These are phyloP conservation scores for Pythium aphanidermatum DNA, from an alignment of 352 stramenopile genomes.

Conservation along the genomic window DNA sequence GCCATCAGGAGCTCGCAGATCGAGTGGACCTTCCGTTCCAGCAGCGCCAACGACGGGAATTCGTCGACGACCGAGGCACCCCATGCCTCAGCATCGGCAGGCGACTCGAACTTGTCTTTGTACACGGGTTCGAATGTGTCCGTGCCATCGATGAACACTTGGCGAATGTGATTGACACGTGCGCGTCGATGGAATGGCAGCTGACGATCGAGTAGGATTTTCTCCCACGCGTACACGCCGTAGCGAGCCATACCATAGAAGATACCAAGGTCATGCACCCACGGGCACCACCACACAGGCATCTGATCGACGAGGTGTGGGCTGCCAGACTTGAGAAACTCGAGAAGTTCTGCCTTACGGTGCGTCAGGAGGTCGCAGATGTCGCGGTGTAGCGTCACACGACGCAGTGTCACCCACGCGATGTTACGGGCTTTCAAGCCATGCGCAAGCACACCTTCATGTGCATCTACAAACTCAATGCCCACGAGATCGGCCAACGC, in stretches of 20 bases:
- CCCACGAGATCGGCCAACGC: constrained; percentile 71
- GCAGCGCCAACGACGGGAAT: constrained; percentile 61
- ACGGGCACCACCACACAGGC: constrained; percentile 88
- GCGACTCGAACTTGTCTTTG: constrained; percentile 50
- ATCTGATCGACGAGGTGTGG: constrained; percentile 59
- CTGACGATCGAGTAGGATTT: constrained; percentile 60
- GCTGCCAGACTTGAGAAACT: constrained; percentile 53
- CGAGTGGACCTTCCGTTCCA: constrained; percentile 69
- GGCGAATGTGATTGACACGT: constrained; percentile 60
- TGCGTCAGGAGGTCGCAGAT: constrained; percentile 54
- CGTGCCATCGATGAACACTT: constrained; percentile 65
- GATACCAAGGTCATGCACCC: constrained; percentile 75
- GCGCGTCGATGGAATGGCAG: constrained; percentile 70
- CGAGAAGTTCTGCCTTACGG: constrained; percentile 29
- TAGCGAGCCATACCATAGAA: constrained; percentile 78
- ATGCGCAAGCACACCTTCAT: constrained; percentile 76
- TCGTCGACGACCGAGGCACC: constrained; percentile 59
- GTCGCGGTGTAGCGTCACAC: constrained; percentile 66
- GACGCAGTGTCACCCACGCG: constrained; percentile 75
- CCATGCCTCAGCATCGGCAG: constrained; percentile 42
- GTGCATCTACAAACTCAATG: constrained; percentile 83
- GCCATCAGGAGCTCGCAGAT: constrained; percentile 44
- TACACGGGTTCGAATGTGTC: constrained; percentile 49
- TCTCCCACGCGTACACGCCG: constrained; percentile 65
- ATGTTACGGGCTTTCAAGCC: constrained; percentile 82